Conservation (phyloP, 2,329 filamentous ascomycete species). For the Geosmithia morbida region DNA sequence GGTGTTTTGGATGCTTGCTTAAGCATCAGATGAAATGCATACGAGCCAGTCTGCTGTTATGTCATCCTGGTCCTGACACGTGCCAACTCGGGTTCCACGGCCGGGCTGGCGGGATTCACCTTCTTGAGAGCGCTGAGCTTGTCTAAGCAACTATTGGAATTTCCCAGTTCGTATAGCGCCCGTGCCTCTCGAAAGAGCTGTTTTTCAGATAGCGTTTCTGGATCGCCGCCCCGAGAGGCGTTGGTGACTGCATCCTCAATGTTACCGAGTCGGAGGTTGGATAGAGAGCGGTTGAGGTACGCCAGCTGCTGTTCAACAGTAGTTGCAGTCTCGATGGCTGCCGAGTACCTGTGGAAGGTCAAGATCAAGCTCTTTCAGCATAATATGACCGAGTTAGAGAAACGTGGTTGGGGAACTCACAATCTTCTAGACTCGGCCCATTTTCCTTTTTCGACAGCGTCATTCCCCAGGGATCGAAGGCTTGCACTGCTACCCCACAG, state of each 20-base stretch:
- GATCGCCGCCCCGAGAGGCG: constrained; percentile 5
- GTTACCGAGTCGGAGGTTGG: constrained; percentile 14
- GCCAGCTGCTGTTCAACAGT: constrained; percentile 19
- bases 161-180: constrained; percentile 26
- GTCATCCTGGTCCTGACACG: constrained; percentile 14
- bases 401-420: constrained; percentile 11
- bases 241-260: constrained; percentile 15
- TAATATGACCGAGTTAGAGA: background rate
- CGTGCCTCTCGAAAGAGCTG: constrained; percentile 25
- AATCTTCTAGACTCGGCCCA: constrained; percentile 15
- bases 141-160: constrained; percentile 19
- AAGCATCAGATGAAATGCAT: constrained; percentile 21
- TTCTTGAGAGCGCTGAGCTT: constrained; percentile 16
- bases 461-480: constrained; percentile 18
- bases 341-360: constrained; percentile 16
- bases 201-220: constrained; percentile 18
- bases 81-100: constrained; percentile 12
- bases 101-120: constrained; percentile 17
- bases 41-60: constrained; percentile 24
- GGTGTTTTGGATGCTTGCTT: constrained; percentile 17
- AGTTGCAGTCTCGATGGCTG: constrained; percentile 14
- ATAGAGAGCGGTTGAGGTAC: constrained; percentile 19
- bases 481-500: constrained; percentile 5
- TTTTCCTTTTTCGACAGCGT: constrained; percentile 8
- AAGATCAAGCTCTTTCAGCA: background rate